Evolutionary conservation across 306 rosid genomes (phyloP).

Genomic region (Cucumis hystrix): DNA sequence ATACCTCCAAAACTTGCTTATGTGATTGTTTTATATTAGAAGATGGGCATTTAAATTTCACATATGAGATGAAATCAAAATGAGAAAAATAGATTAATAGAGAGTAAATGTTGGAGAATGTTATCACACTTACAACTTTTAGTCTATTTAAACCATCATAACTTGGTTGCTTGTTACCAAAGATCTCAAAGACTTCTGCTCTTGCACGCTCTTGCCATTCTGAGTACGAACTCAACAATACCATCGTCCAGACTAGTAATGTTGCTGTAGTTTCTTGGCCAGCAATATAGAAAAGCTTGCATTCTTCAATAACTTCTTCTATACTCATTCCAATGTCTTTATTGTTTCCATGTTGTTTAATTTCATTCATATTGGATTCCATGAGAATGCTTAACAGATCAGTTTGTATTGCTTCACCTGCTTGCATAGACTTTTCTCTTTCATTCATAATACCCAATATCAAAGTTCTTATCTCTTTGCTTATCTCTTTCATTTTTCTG

Average conservation of each 20-base stretch:
- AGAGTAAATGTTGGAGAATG: neutral
- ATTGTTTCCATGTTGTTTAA: neutral
- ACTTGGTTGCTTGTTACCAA: conserved; percentile 26
- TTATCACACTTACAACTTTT: conserved; percentile 36
- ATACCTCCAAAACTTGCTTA: neutral
- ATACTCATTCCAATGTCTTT: conserved; percentile 29
- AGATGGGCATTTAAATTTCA: neutral
- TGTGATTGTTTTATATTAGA: neutral
- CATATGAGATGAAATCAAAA: neutral
- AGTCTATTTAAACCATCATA: conserved; percentile 32
- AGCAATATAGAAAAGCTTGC: conserved; percentile 12
- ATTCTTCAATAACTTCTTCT: conserved; percentile 35
- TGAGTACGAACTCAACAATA: conserved; percentile 18
- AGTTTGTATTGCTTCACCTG: neutral
- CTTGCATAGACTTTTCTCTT: conserved; percentile 10
- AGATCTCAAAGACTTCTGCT: conserved; percentile 32
- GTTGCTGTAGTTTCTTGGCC: conserved; percentile 49
- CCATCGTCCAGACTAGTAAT: conserved; percentile 41
- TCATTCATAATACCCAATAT: conserved; percentile 17
- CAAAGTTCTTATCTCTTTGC: conserved; percentile 5
- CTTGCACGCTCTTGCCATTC: conserved; percentile 48
- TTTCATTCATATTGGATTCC: conserved; percentile 33
- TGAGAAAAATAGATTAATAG: neutral
- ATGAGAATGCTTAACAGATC: conserved; percentile 18
- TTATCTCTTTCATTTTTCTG: conserved; percentile 20